These are phyloP conservation scores for Saccharomycopsis sp. DNA, from an alignment of 805 yeast genomes.

Conservation along the genomic window DNA sequence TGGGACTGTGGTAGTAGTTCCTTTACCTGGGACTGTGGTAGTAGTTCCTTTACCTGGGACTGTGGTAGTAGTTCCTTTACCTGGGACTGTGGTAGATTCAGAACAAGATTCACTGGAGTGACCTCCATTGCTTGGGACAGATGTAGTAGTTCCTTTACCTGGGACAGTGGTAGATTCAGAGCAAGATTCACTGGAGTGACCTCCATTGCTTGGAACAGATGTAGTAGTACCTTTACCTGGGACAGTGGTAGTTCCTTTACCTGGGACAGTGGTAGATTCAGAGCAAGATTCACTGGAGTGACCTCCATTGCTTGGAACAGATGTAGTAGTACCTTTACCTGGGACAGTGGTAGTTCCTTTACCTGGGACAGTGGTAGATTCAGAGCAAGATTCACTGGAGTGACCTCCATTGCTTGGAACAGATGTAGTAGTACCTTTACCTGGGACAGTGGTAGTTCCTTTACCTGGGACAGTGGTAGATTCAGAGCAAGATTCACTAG, in stretches of 20 bases:
- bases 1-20: no score
- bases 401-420: not conserved
- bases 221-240: not conserved
- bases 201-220: not conserved
- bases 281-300: not conserved
- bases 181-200: not conserved
- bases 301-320: not conserved
- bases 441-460: not conserved
- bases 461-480: not conserved
- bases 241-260: not conserved
- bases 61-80: no score
- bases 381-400: not conserved
- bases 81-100: not conserved
- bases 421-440: not conserved
- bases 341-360: not conserved
- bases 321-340: not conserved
- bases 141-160: not conserved
- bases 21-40: not conserved
- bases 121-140: constrained; percentile 11
- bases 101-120: not conserved
- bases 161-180: not conserved
- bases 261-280: not conserved
- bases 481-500: not conserved
- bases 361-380: not conserved
- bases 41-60: constrained; percentile 17